Conservation (phyloP, 2,329 filamentous ascomycete genomes). For the Trichoderma sp. region DNA sequence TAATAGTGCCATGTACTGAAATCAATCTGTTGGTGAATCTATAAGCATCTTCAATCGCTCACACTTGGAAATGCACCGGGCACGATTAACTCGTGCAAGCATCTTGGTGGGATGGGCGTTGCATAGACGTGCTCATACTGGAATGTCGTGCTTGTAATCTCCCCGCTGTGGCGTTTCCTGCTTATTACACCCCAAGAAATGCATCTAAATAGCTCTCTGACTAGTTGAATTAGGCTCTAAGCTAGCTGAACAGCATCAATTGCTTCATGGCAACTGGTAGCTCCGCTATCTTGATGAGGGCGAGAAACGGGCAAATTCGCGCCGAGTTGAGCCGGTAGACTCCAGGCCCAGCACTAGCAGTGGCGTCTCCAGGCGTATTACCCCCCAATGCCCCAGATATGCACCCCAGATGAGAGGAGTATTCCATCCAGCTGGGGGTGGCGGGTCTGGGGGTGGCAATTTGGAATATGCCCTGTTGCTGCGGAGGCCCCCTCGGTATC, state of each 20-base stretch:
- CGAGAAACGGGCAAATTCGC: neutral
- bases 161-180: neutral
- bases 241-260: neutral
- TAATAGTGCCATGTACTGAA: neutral
- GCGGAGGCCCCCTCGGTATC: neutral
- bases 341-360: neutral
- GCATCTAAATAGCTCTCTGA: neutral
- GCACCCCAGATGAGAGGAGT: constrained; percentile 7
- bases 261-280: neutral
- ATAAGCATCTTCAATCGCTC: neutral
- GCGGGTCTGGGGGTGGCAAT: neutral
- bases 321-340: neutral
- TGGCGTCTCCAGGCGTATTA: neutral
- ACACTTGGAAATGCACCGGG: neutral
- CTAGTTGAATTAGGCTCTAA: neutral
- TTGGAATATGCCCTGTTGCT: neutral
- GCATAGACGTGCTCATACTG: neutral
- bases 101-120: neutral
- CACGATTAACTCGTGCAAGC: neutral
- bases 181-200: neutral
- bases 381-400: neutral
- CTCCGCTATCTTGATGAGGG: neutral
- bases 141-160: neutral
- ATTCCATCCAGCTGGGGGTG: neutral
- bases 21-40: neutral